These are phyloP conservation scores for Mollisia scopiformis DNA, from an alignment of 2,329 filamentous ascomycete genomes.

Conservation along the genomic window DNA sequence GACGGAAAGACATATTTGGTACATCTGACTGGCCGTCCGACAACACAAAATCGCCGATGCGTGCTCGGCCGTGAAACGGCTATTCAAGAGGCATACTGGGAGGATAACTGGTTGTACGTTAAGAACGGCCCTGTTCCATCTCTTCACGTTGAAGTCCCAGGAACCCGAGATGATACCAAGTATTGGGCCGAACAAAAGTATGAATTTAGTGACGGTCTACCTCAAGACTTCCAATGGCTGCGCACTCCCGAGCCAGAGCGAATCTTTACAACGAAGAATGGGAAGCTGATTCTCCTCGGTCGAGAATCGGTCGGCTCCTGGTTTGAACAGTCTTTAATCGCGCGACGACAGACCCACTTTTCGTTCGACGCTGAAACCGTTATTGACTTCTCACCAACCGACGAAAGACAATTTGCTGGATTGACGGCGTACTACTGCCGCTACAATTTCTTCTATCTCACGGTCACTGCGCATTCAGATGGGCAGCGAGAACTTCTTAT, in stretches of 20 bases:
- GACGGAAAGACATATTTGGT: slow-evolving; percentile 58
- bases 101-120: slow-evolving; percentile 65
- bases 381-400: slow-evolving; percentile 54
- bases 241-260: slow-evolving; percentile 57
- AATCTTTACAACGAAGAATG: slow-evolving; percentile 47
- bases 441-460: slow-evolving; percentile 67
- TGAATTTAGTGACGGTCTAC: slow-evolving; percentile 48
- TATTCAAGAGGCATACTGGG: slow-evolving; percentile 63
- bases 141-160: slow-evolving; percentile 54
- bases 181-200: slow-evolving; percentile 56
- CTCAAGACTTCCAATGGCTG: slow-evolving; percentile 60
- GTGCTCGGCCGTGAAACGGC: slow-evolving; percentile 58
- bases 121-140: slow-evolving; percentile 60
- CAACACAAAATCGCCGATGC: slow-evolving; percentile 53
- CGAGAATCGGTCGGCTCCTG: slow-evolving; percentile 58
- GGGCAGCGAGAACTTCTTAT: slow-evolving; percentile 61
- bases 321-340: slow-evolving; percentile 61
- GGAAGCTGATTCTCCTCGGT: slow-evolving; percentile 50
- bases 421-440: slow-evolving; percentile 65
- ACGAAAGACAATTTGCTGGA: slow-evolving; percentile 64
- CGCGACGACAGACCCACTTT: slow-evolving; percentile 59
- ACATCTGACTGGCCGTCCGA: slow-evolving; percentile 55
- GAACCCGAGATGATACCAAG: slow-evolving; percentile 45
- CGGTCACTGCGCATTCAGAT: slow-evolving; percentile 58
- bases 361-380: slow-evolving; percentile 63